phyloP scores from a whole-genome alignment of 495 filamentous ascomycete genomes.

The Arthonia radiata region DNA sequence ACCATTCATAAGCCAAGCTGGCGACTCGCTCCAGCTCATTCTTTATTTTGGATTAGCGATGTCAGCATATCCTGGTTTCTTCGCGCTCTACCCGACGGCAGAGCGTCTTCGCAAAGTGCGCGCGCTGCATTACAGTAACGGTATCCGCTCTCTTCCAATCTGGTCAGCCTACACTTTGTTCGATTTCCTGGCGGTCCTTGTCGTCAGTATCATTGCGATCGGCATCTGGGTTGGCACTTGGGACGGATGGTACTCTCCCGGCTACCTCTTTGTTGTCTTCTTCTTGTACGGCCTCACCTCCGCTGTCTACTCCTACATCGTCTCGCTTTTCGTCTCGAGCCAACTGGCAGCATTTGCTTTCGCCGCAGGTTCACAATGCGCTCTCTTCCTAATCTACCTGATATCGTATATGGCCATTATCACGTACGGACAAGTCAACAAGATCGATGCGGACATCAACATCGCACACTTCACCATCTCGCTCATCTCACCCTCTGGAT shows the following conservation, averaged over 20 bases:
- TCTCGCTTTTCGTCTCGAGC: conserved; percentile 41
- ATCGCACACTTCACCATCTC: conserved; percentile 44
- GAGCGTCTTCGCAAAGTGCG: conserved; percentile 56
- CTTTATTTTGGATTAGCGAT: conserved; percentile 58
- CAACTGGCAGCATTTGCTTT: conserved; percentile 55
- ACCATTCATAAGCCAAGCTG: conserved; percentile 34
- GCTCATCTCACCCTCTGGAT: conserved; percentile 41
- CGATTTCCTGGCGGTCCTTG: conserved; percentile 45
- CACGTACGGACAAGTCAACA: conserved; percentile 36
- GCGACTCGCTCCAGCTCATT: conserved; percentile 51
- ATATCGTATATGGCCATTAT: conserved; percentile 29
- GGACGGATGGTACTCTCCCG: conserved; percentile 44
- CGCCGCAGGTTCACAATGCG: conserved; percentile 43
- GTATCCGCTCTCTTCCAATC: conserved; percentile 7
- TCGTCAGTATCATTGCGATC: conserved; percentile 29
- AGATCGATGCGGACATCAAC: conserved; percentile 30
- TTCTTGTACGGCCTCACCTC: conserved; percentile 51
- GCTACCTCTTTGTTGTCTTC: conserved; percentile 53
- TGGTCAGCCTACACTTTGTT: conserved; percentile 45
- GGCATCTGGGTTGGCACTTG: conserved; percentile 36
- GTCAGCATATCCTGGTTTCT: conserved; percentile 57
- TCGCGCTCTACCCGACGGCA: conserved; percentile 59
- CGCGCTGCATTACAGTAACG: conserved; percentile 69
- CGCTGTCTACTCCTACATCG: conserved; percentile 42
- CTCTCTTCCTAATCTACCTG: conserved; percentile 56